Conservation (phyloP, 2,329 filamentous ascomycete genomes). For the Pseudogymnoascus sp. region DNA sequence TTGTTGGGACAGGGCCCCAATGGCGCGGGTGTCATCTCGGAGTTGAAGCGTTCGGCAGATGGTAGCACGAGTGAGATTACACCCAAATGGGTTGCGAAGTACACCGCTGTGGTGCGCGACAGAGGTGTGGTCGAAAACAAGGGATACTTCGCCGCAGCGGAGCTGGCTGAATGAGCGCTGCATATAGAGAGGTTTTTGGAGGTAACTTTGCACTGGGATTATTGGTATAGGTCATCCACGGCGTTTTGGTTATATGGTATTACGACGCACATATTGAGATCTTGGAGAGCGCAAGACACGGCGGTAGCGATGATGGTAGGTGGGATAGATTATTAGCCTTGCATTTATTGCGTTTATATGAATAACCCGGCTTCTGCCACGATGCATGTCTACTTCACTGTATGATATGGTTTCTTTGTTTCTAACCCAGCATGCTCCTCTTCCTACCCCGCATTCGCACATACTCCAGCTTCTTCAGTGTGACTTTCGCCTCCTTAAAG, state of each 20-base stretch:
- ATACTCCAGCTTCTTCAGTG: slow-evolving; percentile 77
- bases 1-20: slow-evolving; percentile 63
- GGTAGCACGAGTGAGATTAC: slow-evolving; percentile 56
- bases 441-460: slow-evolving; percentile 91
- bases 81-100: slow-evolving; percentile 94
- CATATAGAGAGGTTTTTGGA: slow-evolving; percentile 4
- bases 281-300: not conserved
- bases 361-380: not conserved
- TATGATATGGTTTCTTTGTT: not conserved
- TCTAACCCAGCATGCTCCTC: slow-evolving; percentile 86
- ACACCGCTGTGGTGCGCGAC: slow-evolving; percentile 89
- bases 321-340: slow-evolving; percentile 1
- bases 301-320: not conserved
- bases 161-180: slow-evolving; percentile 43
- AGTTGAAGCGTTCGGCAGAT: slow-evolving; percentile 47
- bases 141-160: slow-evolving; percentile 87
- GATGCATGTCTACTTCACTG: not conserved
- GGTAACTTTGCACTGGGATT: slow-evolving; percentile 14
- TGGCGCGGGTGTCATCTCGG: slow-evolving; percentile 67
- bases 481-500: slow-evolving; percentile 65
- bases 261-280: slow-evolving; percentile 4
- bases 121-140: slow-evolving; percentile 96
- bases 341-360: slow-evolving; percentile 3
- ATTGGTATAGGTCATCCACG: not conserved
- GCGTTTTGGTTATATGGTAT: slow-evolving; percentile 1